These are phyloP conservation scores for Aristolochia fimbriata DNA, from an alignment of 164 flowering plant genomes.

Conservation along the genomic window DNA sequence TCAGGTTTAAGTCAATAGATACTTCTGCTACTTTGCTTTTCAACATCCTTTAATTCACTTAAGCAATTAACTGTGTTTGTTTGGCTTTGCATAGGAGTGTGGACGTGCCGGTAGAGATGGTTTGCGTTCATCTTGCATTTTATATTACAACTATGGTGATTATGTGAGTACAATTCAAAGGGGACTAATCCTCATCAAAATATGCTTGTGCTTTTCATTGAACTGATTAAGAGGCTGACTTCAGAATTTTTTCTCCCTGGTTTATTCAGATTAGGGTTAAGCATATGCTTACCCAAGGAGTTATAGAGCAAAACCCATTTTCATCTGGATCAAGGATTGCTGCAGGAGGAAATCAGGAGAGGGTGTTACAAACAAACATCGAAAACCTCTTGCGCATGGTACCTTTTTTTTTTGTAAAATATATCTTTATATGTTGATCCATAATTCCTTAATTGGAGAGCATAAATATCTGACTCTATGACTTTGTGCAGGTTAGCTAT, in stretches of 20 bases:
- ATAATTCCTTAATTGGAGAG: background rate
- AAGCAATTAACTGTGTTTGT: slow-evolving; percentile 1
- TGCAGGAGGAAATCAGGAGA: slow-evolving; percentile 38
- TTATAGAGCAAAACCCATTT: slow-evolving; percentile 55
- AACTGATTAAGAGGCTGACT: too few species aligned
- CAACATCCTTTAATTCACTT: background rate
- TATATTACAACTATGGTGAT: slow-evolving; percentile 90
- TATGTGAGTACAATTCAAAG: slow-evolving; percentile 48
- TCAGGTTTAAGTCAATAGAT: slow-evolving; percentile 42
- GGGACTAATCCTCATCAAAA: background rate
- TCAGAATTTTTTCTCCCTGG: background rate
- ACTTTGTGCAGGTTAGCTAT: slow-evolving; percentile 69
- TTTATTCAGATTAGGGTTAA: slow-evolving; percentile 72
- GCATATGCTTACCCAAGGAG: slow-evolving; percentile 90
- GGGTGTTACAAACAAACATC: slow-evolving; percentile 69
- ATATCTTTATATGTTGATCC: slow-evolving; percentile 1
- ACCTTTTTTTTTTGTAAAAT: slow-evolving; percentile 5
- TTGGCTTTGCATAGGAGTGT: slow-evolving; percentile 54
- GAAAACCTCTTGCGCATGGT: slow-evolving; percentile 93
- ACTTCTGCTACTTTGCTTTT: background rate
- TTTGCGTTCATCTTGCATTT: slow-evolving; percentile 79
- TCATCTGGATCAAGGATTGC: slow-evolving; percentile 34
- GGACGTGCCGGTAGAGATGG: slow-evolving; percentile 99
- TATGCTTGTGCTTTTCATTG: too few species aligned
- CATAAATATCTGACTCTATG: background rate